Percentiles rank a stretch among this genome's conserved stretches.
Evolutionary conservation across 768 basidiomycete species (phyloP).

Genomic region (Suillus placidus): DNA sequence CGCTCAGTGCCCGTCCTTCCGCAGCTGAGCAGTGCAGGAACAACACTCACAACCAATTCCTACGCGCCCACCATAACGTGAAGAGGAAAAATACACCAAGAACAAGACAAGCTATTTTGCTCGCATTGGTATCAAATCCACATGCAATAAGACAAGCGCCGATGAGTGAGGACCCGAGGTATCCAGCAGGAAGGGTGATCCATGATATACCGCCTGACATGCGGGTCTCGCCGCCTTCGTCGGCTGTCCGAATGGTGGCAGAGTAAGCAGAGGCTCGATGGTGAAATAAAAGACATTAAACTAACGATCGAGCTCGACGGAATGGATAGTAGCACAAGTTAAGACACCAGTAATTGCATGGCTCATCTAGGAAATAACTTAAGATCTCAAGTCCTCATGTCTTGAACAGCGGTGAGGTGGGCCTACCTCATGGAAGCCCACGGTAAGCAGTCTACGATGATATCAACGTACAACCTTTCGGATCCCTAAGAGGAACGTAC

Average conservation of each 20-base stretch:
- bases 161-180: conserved; percentile 83
- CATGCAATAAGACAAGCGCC: conserved; percentile 87
- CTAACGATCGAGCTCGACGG: conserved; percentile 86
- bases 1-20: not conserved
- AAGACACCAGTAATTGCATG: conserved; percentile 80
- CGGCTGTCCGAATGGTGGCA: conserved; percentile 48
- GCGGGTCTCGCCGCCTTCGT: conserved; percentile 84
- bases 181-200: conserved; percentile 84
- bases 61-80: conserved; percentile 87
- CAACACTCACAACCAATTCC: conserved; percentile 65
- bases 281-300: conserved; percentile 16
- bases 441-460: conserved; percentile 66
- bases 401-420: conserved; percentile 1
- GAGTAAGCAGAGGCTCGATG: conserved; percentile 11
- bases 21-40: not conserved
- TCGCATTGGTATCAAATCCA: conserved; percentile 87
- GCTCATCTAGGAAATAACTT: conserved; percentile 62
- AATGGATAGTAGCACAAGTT: conserved; percentile 85
- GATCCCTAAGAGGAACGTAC: conserved; percentile 48
- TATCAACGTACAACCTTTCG: not conserved
- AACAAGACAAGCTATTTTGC: conserved; percentile 79
- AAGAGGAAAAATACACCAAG: conserved; percentile 86
- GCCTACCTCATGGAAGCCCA: conserved; percentile 84
- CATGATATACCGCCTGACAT: conserved; percentile 87
- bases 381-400: conserved; percentile 1